These are phyloP conservation scores for Diddensiella caesifluorescens DNA, from an alignment of 805 yeast species.

Conservation along the genomic window DNA sequence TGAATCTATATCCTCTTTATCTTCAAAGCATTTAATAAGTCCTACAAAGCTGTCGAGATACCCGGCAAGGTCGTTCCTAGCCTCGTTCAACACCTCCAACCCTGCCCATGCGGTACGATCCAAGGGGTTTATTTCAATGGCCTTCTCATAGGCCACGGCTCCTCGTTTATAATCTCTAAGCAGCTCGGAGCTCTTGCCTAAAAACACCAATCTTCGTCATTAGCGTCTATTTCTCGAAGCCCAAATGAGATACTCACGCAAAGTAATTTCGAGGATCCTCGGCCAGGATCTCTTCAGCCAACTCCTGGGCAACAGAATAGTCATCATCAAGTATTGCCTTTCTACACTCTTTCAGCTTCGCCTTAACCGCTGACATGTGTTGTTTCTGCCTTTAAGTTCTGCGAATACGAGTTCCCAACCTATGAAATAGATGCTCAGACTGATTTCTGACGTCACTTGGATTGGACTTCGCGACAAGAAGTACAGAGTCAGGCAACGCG, in stretches of 20 bases:
- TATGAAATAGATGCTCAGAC: neutral
- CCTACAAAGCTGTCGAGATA: slow-evolving; percentile 22
- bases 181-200: slow-evolving; percentile 61
- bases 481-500: too few relatives aligned
- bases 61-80: slow-evolving; percentile 15
- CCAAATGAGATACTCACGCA: slow-evolving; percentile 44
- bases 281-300: slow-evolving; percentile 50
- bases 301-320: slow-evolving; percentile 55
- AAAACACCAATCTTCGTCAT: slow-evolving; percentile 35
- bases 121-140: slow-evolving; percentile 39
- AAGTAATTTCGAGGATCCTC: slow-evolving; percentile 53
- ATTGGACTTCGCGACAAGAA: neutral
- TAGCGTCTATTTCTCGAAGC: neutral
- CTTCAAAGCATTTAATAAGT: slow-evolving; percentile 19
- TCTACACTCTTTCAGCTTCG: slow-evolving; percentile 24
- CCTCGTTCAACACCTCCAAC: slow-evolving; percentile 35
- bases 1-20: slow-evolving; percentile 19
- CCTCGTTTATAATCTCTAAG: slow-evolving; percentile 41
- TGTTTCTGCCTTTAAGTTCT: neutral
- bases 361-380: slow-evolving; percentile 13
- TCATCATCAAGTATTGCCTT: slow-evolving; percentile 41
- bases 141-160: slow-evolving; percentile 40
- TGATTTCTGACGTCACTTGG: neutral
- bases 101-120: slow-evolving; percentile 81
- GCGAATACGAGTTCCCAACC: neutral